Percentiles rank a stretch among this genome's conserved stretches.
phyloP scores from a whole-genome alignment of 2,329 filamentous ascomycete genomes.

The Epichloe baconii region DNA sequence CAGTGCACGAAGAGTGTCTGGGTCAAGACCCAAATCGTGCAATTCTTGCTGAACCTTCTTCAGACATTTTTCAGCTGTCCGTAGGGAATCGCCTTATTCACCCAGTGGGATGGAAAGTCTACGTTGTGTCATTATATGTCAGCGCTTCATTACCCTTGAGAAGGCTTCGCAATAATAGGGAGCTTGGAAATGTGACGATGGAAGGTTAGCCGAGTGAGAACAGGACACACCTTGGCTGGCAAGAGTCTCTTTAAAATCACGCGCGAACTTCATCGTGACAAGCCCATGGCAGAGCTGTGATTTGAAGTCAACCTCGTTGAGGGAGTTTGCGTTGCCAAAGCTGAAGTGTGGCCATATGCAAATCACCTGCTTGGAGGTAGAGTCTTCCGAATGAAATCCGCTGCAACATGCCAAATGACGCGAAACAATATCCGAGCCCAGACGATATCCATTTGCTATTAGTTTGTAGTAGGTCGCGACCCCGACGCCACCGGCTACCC shows the following conservation, averaged over 20 bases:
- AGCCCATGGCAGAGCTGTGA: not conserved
- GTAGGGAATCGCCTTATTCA: conserved; percentile 70
- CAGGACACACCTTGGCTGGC: conserved; percentile 38
- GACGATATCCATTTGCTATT: too few species aligned
- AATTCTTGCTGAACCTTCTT: conserved; percentile 68
- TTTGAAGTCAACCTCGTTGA: not conserved
- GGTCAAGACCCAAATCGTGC: conserved; percentile 55
- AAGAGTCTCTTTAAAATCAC: conserved; percentile 59
- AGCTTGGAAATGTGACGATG: not conserved
- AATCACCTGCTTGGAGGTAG: not conserved
- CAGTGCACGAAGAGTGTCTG: conserved; percentile 54
- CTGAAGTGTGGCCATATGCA: not conserved
- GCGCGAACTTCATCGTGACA: conserved; percentile 69
- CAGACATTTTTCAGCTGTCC: conserved; percentile 79
- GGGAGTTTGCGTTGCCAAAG: not conserved
- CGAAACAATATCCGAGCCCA: too few species aligned
- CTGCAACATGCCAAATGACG: too few species aligned
- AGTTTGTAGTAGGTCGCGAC: too few species aligned
- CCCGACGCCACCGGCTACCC: not conserved
- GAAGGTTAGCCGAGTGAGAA: not conserved
- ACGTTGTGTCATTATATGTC: not conserved
- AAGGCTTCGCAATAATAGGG: not conserved
- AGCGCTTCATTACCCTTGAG: not conserved
- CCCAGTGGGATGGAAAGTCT: conserved; percentile 61
- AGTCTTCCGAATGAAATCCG: too few species aligned